Evolutionary conservation across 768 basidiomycete species (phyloP).

Genomic region (Amanita inopinata): DNA sequence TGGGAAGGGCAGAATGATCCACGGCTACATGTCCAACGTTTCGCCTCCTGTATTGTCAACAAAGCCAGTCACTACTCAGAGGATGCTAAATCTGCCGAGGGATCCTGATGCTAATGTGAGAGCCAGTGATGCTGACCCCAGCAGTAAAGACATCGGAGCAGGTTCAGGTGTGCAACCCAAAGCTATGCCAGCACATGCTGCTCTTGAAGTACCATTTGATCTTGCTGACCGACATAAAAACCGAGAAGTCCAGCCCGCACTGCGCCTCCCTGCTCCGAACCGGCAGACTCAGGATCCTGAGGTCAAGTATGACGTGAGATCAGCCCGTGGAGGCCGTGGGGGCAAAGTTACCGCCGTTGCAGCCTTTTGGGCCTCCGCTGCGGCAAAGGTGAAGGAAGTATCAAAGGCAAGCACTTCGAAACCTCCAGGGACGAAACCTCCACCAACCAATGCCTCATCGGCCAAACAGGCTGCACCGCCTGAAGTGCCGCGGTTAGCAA

Average conservation of each 20-base stretch:
- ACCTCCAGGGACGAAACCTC: background rate
- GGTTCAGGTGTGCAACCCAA: background rate
- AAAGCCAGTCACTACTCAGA: background rate
- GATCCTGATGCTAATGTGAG: too few species aligned
- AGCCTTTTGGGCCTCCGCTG: conserved; percentile 62
- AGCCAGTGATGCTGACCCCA: too few species aligned
- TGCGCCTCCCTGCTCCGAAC: conserved; percentile 20
- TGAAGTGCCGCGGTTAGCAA: background rate
- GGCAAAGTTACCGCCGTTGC: conserved; percentile 68
- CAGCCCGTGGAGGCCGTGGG: conserved; percentile 69
- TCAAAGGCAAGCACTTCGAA: background rate
- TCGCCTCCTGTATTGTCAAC: background rate
- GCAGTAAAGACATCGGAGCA: too few species aligned
- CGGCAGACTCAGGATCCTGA: conserved; percentile 34
- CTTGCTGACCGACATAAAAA: conserved; percentile 10
- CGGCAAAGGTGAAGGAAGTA: conserved; percentile 11
- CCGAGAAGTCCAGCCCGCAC: conserved; percentile 15
- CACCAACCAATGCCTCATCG: background rate
- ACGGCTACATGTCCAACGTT: too few species aligned
- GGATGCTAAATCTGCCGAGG: too few species aligned
- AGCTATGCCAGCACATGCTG: background rate
- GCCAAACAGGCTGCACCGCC: background rate
- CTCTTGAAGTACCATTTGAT: conserved; percentile 1
- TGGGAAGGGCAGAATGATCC: too few species aligned
- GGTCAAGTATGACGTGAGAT: conserved; percentile 62